A percentile compares a stretch with the other conserved stretches of the same genome.
Conservation (phyloP, 164 flowering plant genomes). For the Vitis riparia region DNA sequence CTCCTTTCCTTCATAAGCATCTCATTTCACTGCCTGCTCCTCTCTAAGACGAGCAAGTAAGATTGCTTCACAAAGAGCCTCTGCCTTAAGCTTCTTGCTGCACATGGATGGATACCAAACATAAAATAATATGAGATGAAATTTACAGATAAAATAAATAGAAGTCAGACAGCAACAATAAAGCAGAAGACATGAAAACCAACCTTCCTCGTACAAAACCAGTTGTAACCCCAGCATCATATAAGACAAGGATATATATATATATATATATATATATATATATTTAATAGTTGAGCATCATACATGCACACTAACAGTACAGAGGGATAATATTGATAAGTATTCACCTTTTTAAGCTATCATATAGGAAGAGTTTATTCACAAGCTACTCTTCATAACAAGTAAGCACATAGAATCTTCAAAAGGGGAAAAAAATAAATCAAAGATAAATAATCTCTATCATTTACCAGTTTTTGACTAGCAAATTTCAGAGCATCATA, state of each 20-base stretch:
- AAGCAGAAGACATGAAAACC: slow-evolving; percentile 6
- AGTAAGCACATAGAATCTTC: too few relatives aligned
- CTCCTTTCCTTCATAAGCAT: slow-evolving; percentile 39
- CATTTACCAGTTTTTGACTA: slow-evolving; percentile 57
- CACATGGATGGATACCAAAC: slow-evolving; percentile 4
- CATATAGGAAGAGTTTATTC: too few relatives aligned
- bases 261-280: too few relatives aligned
- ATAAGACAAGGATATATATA: too few relatives aligned
- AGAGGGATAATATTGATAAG: too few relatives aligned
- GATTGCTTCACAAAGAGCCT: slow-evolving; percentile 64
- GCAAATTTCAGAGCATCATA: slow-evolving; percentile 55
- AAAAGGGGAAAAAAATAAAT: too few relatives aligned
- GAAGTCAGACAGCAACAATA: background rate
- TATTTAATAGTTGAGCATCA: too few relatives aligned
- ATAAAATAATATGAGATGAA: background rate
- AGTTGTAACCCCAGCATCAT: slow-evolving; percentile 31
- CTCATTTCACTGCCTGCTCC: slow-evolving; percentile 63
- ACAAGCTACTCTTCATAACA: too few relatives aligned
- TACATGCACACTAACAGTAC: too few relatives aligned
- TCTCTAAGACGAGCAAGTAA: slow-evolving; percentile 58
- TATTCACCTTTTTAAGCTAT: too few relatives aligned
- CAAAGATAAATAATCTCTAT: background rate
- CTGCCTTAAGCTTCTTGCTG: slow-evolving; percentile 72
- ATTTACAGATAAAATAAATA: background rate
- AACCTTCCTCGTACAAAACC: slow-evolving; percentile 93